Base-by-base conservation (phyloP, 768 basidiomycete genomes). In the Leccinum subgranulosum region DNA sequence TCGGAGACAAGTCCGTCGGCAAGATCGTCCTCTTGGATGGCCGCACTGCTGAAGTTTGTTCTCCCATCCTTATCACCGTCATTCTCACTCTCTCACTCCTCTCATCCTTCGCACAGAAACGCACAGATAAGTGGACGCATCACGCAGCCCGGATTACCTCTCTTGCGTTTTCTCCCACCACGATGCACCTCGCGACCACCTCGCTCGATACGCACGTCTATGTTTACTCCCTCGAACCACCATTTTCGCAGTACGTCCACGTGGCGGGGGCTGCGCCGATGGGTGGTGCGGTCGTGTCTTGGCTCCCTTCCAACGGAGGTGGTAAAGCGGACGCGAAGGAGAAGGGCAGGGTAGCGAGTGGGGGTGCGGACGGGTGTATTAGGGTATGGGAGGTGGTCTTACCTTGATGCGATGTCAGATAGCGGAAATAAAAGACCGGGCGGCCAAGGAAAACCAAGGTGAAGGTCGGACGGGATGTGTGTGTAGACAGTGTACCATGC, bases 131-230 rank as follows among this genome's bases (percentile, higher is more conserved):
- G 55, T 98, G 96, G 96, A 82, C 89, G 8, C 84, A 87, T 77
- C 96, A 98, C 74, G 79, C 86, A 9, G 91, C 85, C 1, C 86
- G 92, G 28, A 82, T 98, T 59, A 82, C 87, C 63, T 84, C 90
- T 10, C 79, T 98, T 10, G 58, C 69, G 2, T 72, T 72, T 55
- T 54, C 51, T 4, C 52, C 57, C 7, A 63, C 82, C 6, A 14
- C 56, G 47, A 79, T 79, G 59, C 85, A 94, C 66, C 82, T 90
- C 60, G 94, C 86, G 11, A 94, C 93, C 4, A 94, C 88, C 11
- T 92, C 93, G 19, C 79, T 96, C n/a, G 96, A 98, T 70, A 95
- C 94, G 29, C 84, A 93, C 62, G 84, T 96, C 5, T 97, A 94
- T 66, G 75, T 98, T 25, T 98, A 91, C 85, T 86, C 87, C 61